A percentile compares a stretch with the other conserved stretches of the same genome.
These are phyloP conservation scores for Penicillium egyptiacum DNA, from an alignment of 495 filamentous ascomycete species.

Conservation along the genomic window DNA sequence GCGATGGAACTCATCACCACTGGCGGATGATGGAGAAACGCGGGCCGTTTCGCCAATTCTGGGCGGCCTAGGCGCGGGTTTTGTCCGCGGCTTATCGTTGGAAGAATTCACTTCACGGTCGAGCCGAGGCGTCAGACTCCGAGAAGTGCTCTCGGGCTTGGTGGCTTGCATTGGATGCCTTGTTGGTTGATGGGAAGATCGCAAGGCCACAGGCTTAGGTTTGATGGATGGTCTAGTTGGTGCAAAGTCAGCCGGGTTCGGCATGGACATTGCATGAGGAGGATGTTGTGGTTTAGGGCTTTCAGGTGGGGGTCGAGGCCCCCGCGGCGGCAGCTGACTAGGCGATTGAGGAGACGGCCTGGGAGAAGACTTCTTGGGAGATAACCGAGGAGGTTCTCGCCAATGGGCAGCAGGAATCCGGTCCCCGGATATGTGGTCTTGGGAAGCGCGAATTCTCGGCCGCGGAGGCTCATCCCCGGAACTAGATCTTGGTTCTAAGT, in stretches of 20 bases:
- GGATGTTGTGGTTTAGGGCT: conserved; percentile 12
- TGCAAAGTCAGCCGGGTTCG: conserved; percentile 26
- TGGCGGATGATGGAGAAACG: conserved; percentile 30
- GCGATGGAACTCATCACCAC: conserved; percentile 32
- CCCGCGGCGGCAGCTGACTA: conserved; percentile 7
- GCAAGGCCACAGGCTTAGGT: conserved; percentile 37
- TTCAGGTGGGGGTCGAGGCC: conserved; percentile 15
- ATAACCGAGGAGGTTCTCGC: conserved; percentile 32
- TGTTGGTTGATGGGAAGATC: conserved; percentile 32
- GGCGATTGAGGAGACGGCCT: conserved; percentile 7
- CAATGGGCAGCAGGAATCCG: conserved; percentile 33
- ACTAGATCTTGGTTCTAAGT: conserved; percentile 25
- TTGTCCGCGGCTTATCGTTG: conserved; percentile 24
- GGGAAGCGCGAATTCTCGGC: conserved; percentile 7
- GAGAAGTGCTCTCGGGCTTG: conserved; percentile 25
- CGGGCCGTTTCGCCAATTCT: conserved; percentile 16
- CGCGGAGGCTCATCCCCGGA: conserved; percentile 32
- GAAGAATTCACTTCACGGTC: conserved; percentile 15
- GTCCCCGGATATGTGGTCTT: conserved; percentile 15
- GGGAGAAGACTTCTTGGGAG: conserved; percentile 19
- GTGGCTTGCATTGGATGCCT: conserved; percentile 15
- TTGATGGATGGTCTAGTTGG: conserved; percentile 39
- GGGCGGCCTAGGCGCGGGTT: conserved; percentile 27
- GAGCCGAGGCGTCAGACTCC: conserved; percentile 24
- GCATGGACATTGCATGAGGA: conserved; percentile 16